A percentile compares a stretch with the other conserved stretches of the same genome.
These are phyloP conservation scores for Xylaria sp. DNA, from an alignment of 2,329 filamentous ascomycete species.

Conservation along the genomic window DNA sequence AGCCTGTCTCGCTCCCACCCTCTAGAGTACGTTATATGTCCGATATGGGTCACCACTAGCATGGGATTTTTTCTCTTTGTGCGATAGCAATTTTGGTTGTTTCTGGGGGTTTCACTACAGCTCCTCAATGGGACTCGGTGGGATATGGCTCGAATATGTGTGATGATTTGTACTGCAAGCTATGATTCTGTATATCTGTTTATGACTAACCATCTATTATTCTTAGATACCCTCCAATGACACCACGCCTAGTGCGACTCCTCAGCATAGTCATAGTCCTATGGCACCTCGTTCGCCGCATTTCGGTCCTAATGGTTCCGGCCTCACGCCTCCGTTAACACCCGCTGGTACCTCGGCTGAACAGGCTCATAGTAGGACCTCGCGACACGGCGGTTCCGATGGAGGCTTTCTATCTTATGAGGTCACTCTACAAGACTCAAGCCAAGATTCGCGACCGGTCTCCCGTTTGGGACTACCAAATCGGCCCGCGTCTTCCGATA, in stretches of 20 bases:
- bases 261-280: constrained; percentile 71
- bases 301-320: constrained; percentile 72
- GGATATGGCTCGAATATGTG: constrained; percentile 10
- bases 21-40: constrained; percentile 74
- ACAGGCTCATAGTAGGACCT: constrained; percentile 46
- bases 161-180: neutral
- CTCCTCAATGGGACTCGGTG: neutral
- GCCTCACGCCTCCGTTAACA: constrained; percentile 87
- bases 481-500: constrained; percentile 57
- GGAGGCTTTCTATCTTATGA: constrained; percentile 52
- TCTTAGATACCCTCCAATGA: constrained; percentile 68
- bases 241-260: constrained; percentile 68
- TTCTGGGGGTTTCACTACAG: neutral
- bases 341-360: constrained; percentile 75
- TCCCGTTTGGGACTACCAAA: constrained; percentile 55
- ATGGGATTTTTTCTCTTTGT: constrained; percentile 20
- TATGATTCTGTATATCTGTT: constrained; percentile 1
- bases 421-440: constrained; percentile 76
- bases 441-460: constrained; percentile 60
- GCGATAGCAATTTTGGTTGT: neutral
- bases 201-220: constrained; percentile 38
- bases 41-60: constrained; percentile 29
- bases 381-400: constrained; percentile 40
- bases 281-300: constrained; percentile 73
- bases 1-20: constrained; percentile 86